phyloP scores from a whole-genome alignment of 2,329 filamentous ascomycete species.

The Periglandula ipomoeae region DNA sequence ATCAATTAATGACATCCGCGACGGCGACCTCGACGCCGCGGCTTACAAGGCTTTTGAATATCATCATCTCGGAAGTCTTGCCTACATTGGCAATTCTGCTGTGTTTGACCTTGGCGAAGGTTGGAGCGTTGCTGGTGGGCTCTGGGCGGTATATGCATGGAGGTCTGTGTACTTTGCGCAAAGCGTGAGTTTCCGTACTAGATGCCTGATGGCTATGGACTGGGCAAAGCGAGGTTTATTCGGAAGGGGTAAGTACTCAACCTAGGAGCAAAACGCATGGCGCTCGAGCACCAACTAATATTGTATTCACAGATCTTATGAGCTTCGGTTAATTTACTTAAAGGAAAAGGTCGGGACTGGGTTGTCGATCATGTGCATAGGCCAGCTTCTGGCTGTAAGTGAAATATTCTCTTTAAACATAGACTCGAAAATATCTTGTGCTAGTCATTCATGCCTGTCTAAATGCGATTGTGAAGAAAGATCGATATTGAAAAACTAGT shows the following conservation, averaged over 20 bases:
- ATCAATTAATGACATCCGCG: constrained; percentile 67
- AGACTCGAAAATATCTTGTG: too few relatives aligned
- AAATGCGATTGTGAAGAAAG: too few relatives aligned
- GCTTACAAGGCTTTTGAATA: constrained; percentile 95
- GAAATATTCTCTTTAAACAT: too few relatives aligned
- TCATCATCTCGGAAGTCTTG: constrained; percentile 79
- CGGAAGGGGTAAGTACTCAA: constrained; percentile 66
- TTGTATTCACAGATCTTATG: constrained; percentile 35
- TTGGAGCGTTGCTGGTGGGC: constrained; percentile 67
- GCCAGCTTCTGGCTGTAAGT: neutral
- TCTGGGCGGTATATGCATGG: constrained; percentile 95
- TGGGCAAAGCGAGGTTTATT: constrained; percentile 97
- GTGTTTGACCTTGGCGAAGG: constrained; percentile 83
- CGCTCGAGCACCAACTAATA: neutral
- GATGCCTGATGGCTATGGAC: constrained; percentile 89
- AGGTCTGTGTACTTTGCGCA: constrained; percentile 94
- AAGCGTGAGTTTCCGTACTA: constrained; percentile 86
- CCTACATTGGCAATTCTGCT: constrained; percentile 93
- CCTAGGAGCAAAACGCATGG: neutral
- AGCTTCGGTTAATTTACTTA: constrained; percentile 30
- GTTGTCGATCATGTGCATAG: neutral
- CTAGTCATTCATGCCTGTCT: too few relatives aligned
- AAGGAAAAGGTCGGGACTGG: neutral
- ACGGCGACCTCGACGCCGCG: constrained; percentile 85
- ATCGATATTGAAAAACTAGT: too few relatives aligned